Base-by-base conservation (phyloP, 345 rosid genomes). In the Murraya paniculata region DNA sequence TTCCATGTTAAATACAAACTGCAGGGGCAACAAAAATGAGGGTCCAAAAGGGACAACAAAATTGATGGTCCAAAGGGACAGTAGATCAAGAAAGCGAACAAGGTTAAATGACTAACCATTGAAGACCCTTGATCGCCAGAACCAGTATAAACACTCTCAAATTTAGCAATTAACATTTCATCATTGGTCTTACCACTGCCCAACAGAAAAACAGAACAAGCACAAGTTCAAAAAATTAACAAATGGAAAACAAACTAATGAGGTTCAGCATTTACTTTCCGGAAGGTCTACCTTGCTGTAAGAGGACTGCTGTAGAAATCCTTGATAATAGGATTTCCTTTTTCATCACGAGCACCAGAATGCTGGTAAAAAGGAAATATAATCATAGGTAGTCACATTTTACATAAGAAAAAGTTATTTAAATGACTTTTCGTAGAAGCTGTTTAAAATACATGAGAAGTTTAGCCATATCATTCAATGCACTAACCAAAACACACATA, bases 61-160 rank as follows among this genome's bases (percentile, higher is more conserved):
- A 50, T 68, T 77, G 75, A 81, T 71, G 56, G 79, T 64, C 62
- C 48, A 69, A 16, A 9, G 13, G 56, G 64, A 31, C 69, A 72
- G 24, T 39, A 64, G 64, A 53, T 66, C 31, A 78, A 74, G 36
- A 65, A 61, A 24, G 31, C 72, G 74, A 10, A 6, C 56, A 16
- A 68, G 72, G 67, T 72, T 73, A 77, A 62, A 65, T 79, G 39
- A 86, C 95, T 83, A 74, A 94, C 98, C 99, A 94, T 89, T 53
- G 98, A 91, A 82, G 98, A 93, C 22, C 98, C 97, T 71, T 86
- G 91, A 53, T 93, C 98, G 59, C 94, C 95, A 56, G 98, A 91
- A 84, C 97, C 99, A 71, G 98, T 90, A 78, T 94, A 94, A 78
- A 94, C 91, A 79, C 90, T 86, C 84, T 94, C 99, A 28, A 91